Evolutionary conservation across 1,139 yeast species (phyloP).

Genomic region (Zygosaccharomyces pseudobailii): DNA sequence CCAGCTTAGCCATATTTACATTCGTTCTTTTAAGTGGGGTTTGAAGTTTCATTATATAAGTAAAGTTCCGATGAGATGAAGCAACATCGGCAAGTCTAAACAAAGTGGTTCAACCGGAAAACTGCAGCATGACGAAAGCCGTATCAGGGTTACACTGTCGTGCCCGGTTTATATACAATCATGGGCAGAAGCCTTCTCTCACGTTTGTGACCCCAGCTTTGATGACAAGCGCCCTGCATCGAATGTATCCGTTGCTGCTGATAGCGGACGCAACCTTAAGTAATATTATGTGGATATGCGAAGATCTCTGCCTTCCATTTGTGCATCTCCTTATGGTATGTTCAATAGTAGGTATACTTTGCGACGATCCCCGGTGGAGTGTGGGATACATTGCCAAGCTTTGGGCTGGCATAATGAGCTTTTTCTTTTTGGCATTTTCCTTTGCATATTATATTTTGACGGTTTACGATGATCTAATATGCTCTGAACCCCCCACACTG

Average conservation of each 20-base stretch:
- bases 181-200: slow-evolving; percentile 24
- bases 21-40: background rate
- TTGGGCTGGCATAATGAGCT: slow-evolving; percentile 24
- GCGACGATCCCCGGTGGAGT: slow-evolving; percentile 2
- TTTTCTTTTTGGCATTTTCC: slow-evolving; percentile 15
- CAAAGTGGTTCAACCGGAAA: background rate
- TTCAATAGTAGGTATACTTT: slow-evolving; percentile 7
- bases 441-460: slow-evolving; percentile 22
- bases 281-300: slow-evolving; percentile 26
- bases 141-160: slow-evolving; percentile 11
- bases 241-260: slow-evolving; percentile 22
- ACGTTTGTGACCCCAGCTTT: slow-evolving; percentile 17
- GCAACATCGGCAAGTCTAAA: background rate
- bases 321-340: slow-evolving; percentile 17
- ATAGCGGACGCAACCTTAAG: slow-evolving; percentile 22
- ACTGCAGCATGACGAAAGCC: background rate
- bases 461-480: slow-evolving; percentile 18
- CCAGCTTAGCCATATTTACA: slow-evolving; percentile 9
- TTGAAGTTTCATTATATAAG: background rate
- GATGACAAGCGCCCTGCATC: slow-evolving; percentile 17
- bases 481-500: slow-evolving; percentile 32
- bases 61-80: background rate
- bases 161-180: slow-evolving; percentile 23
- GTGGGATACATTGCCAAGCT: slow-evolving; percentile 4
- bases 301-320: slow-evolving; percentile 21